A percentile compares a stretch with the other conserved stretches of the same genome.
Conservation (phyloP, 495 filamentous ascomycete genomes). For the Tuber magnatum region DNA sequence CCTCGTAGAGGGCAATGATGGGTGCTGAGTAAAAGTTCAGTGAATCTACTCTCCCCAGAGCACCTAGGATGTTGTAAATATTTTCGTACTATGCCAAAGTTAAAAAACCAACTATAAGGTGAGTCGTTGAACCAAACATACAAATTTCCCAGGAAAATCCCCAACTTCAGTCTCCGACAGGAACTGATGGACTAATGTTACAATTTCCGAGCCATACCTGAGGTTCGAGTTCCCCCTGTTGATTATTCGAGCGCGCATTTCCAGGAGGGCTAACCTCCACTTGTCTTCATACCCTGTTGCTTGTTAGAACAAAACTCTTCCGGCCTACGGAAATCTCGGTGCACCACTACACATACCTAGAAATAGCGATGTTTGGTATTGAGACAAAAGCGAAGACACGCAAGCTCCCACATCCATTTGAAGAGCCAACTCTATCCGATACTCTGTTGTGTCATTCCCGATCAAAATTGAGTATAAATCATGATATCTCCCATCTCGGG, state of each 20-base stretch:
- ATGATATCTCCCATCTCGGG: neutral
- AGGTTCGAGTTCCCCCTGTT: too few species aligned
- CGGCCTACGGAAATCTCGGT: neutral
- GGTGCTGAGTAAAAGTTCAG: slow-evolving; percentile 14
- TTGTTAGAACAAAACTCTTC: neutral
- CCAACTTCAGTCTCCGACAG: neutral
- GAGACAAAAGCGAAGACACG: slow-evolving; percentile 12
- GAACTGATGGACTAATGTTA: neutral
- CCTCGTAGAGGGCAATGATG: slow-evolving; percentile 13
- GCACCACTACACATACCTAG: neutral
- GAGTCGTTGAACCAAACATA: neutral
- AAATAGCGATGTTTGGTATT: slow-evolving; percentile 10
- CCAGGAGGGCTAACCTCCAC: neutral
- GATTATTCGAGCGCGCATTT: neutral
- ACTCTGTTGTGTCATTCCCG: neutral
- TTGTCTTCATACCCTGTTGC: slow-evolving; percentile 7
- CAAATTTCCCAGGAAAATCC: slow-evolving; percentile 11
- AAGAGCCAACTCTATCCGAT: neutral
- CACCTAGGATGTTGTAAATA: neutral
- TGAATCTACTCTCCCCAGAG: neutral
- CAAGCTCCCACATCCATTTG: neutral
- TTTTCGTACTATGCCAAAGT: slow-evolving; percentile 10
- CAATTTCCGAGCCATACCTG: neutral
- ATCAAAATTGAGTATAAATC: neutral
- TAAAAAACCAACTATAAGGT: neutral